Base-by-base conservation (phyloP, 1,139 yeast genomes). In the Zygotorulaspora mrakii region DNA sequence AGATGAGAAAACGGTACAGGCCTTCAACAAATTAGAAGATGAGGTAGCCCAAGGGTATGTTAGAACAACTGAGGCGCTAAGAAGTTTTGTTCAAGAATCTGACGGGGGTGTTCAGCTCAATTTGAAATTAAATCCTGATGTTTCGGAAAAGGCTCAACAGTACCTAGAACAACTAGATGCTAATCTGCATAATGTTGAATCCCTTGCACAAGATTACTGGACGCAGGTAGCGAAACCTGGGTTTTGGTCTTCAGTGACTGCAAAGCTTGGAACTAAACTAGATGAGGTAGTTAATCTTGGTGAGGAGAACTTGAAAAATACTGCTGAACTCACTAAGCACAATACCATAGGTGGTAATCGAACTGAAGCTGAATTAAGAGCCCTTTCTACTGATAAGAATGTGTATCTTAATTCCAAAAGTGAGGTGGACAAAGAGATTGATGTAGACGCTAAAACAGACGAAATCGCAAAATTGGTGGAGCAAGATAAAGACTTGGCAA, bases 321-420 rank as follows among this genome's bases (percentile, higher is more conserved):
- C 61, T 4, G 67, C 59, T 16, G 21, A 31, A 8, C 33, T 18
- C 12, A 28, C 27, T n/a, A 11, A 24, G 7, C 34, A 23, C n/a
- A 47, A 53, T 8, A 68, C 57, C 36, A 65, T 70, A 24, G 70
- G 71, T 39, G 71, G 77, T 1, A 73, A 73, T 22, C 66, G 84
- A 37, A 69, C 77, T 1, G 83, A 77, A 40, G 75, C 79, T n/a
- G 82, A 77, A 55, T 52, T 79, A 39, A 71, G 69, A 50, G 70
- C 71, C 18, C 63, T 79, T 31, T 73, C 77, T 43, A 68, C 70
- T 6, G 68, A 77, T 17, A 61, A 67, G 16, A 69, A 68, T 11
- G 60, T 74, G n/a, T 76, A 75, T 46, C 40, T 70, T 22, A 55
- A 62, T 21, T 46, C 55, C 5, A 68, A 68, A 21, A 54, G 55